These are phyloP conservation scores for Glaciozyma martinii DNA, from an alignment of 768 basidiomycete genomes.

Conservation along the genomic window DNA sequence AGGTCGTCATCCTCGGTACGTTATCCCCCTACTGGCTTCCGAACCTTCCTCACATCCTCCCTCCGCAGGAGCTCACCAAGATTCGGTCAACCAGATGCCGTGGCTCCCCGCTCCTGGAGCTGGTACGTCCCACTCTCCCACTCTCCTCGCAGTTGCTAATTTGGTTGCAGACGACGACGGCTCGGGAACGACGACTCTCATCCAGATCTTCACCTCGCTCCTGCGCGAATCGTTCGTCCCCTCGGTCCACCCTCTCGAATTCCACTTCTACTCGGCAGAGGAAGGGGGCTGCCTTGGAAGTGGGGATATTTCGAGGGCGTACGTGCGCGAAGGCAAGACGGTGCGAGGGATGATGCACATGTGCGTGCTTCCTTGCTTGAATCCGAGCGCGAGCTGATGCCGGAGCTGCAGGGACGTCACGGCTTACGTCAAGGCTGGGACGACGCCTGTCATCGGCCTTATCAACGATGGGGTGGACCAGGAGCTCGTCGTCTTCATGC, in stretches of 20 bases:
- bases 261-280: slow-evolving; percentile 43
- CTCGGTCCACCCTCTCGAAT: slow-evolving; percentile 39
- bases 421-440: slow-evolving; percentile 36
- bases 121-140: neutral
- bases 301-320: too few species aligned
- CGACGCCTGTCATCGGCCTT: slow-evolving; percentile 32
- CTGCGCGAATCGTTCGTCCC: slow-evolving; percentile 38
- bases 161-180: slow-evolving; percentile 42
- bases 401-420: slow-evolving; percentile 36
- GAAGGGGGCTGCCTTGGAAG: slow-evolving; percentile 38
- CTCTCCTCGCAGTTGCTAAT: neutral
- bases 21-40: neutral
- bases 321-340: too few species aligned
- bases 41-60: neutral
- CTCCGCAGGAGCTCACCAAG: slow-evolving; percentile 38
- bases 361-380: too few species aligned
- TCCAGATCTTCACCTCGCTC: slow-evolving; percentile 39
- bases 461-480: slow-evolving; percentile 33
- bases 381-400: too few species aligned
- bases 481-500: slow-evolving; percentile 31
- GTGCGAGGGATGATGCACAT: too few species aligned
- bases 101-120: slow-evolving; percentile 42
- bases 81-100: slow-evolving; percentile 42
- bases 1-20: slow-evolving; percentile 35
- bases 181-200: slow-evolving; percentile 39